These are phyloP conservation scores for Fusarium protoensiforme DNA, from an alignment of 2,329 filamentous ascomycete genomes.

Conservation along the genomic window DNA sequence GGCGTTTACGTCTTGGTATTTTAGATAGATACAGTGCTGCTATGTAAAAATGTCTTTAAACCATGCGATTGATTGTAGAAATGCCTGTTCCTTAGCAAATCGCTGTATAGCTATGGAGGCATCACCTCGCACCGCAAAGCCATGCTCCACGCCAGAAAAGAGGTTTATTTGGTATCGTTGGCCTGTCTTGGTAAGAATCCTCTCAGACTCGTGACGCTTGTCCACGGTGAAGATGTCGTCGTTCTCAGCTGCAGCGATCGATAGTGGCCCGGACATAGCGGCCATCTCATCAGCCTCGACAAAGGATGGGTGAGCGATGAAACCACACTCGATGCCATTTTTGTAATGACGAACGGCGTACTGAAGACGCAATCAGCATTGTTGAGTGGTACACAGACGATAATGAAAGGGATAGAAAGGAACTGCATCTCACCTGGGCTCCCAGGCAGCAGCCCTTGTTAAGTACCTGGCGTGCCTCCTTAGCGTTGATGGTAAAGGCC, in stretches of 20 bases:
- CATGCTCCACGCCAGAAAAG: neutral
- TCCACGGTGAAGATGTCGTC: neutral
- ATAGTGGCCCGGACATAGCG: neutral
- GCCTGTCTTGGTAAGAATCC: neutral
- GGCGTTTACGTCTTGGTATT: neutral
- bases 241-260: neutral
- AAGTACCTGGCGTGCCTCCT: no score
- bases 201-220: neutral
- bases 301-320: neutral
- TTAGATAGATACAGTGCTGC: accelerated
- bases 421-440: neutral
- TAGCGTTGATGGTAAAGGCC: no score
- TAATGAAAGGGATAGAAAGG: neutral
- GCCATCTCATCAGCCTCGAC: neutral
- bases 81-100: neutral
- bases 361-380: neutral
- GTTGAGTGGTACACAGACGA: neutral
- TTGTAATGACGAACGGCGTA: neutral
- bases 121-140: neutral
- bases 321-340: neutral
- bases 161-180: neutral
- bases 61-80: neutral
- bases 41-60: neutral
- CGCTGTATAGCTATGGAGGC: neutral
- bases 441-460: neutral